phyloP scores from a whole-genome alignment of 106 monocot genomes.

The Phalaenopsis aphrodite region DNA sequence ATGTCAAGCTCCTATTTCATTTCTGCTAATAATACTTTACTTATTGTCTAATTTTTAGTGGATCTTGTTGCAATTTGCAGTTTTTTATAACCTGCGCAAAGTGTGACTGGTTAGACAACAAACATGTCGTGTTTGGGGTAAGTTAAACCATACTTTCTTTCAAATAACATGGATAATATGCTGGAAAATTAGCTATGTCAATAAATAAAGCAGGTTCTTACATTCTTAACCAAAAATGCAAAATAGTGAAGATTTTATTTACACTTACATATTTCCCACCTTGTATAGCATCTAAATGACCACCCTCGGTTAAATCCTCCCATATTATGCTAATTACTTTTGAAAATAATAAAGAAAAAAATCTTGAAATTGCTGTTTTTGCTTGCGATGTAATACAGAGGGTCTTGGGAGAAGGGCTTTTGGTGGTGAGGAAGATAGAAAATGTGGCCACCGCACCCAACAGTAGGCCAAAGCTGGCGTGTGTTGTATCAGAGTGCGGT shows the following conservation, averaged over 20 bases:
- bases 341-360: neutral
- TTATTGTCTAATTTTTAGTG: constrained; percentile 2
- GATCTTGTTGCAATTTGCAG: constrained; percentile 33
- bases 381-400: constrained; percentile 37
- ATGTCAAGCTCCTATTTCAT: neutral
- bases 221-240: too few relatives aligned
- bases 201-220: neutral
- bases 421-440: constrained; percentile 86
- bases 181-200: neutral
- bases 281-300: too few relatives aligned
- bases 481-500: constrained; percentile 77
- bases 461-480: constrained; percentile 81
- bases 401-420: constrained; percentile 79
- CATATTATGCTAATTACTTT: too few relatives aligned
- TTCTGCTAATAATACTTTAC: neutral
- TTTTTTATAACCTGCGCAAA: constrained; percentile 95
- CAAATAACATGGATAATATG: neutral
- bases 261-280: too few relatives aligned
- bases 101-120: constrained; percentile 98
- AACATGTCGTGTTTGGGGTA: constrained; percentile 99
- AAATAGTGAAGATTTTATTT: too few relatives aligned
- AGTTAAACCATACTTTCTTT: constrained; percentile 17
- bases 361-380: neutral
- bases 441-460: constrained; percentile 97
- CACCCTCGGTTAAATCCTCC: too few relatives aligned